These are phyloP conservation scores for Rhynchospora tenuis DNA, from an alignment of 176 grass and related monocot species.

Conservation along the genomic window DNA sequence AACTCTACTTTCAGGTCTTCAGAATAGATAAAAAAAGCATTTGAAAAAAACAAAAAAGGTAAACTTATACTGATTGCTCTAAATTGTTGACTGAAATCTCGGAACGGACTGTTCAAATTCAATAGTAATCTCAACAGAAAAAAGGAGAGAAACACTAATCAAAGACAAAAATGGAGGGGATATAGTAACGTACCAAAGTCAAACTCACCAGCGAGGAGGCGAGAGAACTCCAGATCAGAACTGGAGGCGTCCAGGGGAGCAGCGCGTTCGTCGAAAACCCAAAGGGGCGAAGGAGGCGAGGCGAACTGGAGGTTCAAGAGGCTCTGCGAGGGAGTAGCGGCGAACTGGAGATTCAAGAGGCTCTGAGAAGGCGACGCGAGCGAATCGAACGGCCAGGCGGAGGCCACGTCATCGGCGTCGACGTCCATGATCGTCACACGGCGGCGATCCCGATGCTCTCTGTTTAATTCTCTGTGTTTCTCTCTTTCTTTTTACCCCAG, in stretches of 20 bases:
- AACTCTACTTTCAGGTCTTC: neutral
- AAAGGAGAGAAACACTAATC: neutral
- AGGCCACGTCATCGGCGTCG: constrained; percentile 14
- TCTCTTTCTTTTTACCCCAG: neutral
- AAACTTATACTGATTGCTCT: neutral
- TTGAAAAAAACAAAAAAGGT: neutral
- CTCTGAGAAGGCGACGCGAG: constrained; percentile 31
- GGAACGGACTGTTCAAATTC: neutral
- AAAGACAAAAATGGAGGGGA: neutral
- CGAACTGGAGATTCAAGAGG: constrained; percentile 36
- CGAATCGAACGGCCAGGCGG: constrained; percentile 70
- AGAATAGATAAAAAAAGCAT: neutral
- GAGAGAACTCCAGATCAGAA: constrained; percentile 28
- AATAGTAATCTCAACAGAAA: neutral
- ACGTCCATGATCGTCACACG: neutral
- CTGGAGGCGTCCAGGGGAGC: constrained; percentile 15
- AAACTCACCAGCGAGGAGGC: constrained; percentile 41
- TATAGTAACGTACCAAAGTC: constrained; percentile 12
- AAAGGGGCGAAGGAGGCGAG: constrained; percentile 51
- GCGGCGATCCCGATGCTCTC: neutral
- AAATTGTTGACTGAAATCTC: neutral
- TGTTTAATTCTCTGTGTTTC: neutral
- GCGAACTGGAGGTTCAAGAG: constrained; percentile 25
- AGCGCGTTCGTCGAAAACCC: constrained; percentile 62
- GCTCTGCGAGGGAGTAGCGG: constrained; percentile 30